A percentile compares a stretch with the other conserved stretches of the same genome.
Evolutionary conservation across 129 eudicot genomes (phyloP).

Genomic region (Pseudognaphalium luteoalbum): DNA sequence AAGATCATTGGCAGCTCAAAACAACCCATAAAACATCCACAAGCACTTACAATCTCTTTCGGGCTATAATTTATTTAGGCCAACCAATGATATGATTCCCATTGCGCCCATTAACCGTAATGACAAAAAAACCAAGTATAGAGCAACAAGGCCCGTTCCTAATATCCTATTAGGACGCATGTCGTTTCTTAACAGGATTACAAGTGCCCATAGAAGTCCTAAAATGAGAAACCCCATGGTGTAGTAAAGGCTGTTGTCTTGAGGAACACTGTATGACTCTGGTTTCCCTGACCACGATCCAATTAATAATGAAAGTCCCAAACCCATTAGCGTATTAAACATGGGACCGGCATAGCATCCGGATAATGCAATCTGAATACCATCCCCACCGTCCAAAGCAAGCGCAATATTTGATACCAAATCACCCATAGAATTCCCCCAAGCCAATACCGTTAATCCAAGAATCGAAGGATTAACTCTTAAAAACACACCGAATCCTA

Average conservation of each 20-base stretch:
- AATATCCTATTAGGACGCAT: conserved; percentile 80
- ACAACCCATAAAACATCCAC: conserved; percentile 9
- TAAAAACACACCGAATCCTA: conserved; percentile 61
- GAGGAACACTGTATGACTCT: conserved; percentile 53
- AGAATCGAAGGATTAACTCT: conserved; percentile 83
- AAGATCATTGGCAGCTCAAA: conserved; percentile 8
- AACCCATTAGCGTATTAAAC: conserved; percentile 84
- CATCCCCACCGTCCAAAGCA: conserved; percentile 91
- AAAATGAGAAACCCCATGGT: conserved; percentile 69
- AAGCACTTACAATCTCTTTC: conserved; percentile 4
- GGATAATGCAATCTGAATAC: conserved; percentile 88
- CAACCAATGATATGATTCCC: conserved; percentile 55
- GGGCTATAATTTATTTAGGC: conserved; percentile 27
- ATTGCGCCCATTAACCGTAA: conserved; percentile 53
- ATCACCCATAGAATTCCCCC: conserved; percentile 99
- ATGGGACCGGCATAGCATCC: conserved; percentile 98
- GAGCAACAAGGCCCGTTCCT: conserved; percentile 70
- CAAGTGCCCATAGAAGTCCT: conserved; percentile 76
- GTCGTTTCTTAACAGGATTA: conserved; percentile 61
- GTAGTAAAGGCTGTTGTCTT: conserved; percentile 67
- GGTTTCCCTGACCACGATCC: conserved; percentile 78
- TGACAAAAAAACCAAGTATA: conserved; percentile 67
- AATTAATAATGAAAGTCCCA: conserved; percentile 79
- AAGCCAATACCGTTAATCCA: conserved; percentile 86
- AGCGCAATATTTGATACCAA: conserved; percentile 81